Conservation (phyloP, 1,284 basidiomycete genomes). For the Boletus semigastroideus region DNA sequence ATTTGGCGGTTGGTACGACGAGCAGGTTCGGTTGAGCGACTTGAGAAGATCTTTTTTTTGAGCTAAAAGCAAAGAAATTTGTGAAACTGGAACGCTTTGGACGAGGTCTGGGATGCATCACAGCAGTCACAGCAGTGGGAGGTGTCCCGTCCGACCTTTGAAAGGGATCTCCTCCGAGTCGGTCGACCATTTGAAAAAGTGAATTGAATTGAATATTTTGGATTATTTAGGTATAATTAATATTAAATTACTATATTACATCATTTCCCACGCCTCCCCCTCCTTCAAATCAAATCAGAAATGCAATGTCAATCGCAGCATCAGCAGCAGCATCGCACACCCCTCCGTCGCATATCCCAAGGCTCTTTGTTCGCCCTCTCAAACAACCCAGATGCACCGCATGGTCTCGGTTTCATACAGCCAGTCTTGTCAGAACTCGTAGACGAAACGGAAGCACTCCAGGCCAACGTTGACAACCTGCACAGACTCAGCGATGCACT, state of each 20-base stretch:
- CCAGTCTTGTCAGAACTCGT: conserved; percentile 83
- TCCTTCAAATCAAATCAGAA: neutral
- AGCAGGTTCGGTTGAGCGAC: conserved; percentile 15
- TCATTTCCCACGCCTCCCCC: conserved; percentile 23
- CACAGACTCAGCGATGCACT: conserved; percentile 74
- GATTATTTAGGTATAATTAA: too few relatives aligned
- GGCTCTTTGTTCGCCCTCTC: conserved; percentile 86
- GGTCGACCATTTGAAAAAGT: too few relatives aligned
- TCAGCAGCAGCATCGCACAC: conserved; percentile 71
- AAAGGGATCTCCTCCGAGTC: too few relatives aligned
- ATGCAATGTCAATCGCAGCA: conserved; percentile 26
- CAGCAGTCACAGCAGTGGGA: too few relatives aligned
- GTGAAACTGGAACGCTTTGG: conserved; percentile 48
- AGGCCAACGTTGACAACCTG: conserved; percentile 74
- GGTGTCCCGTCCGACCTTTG: too few relatives aligned
- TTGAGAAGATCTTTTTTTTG: conserved; percentile 18
- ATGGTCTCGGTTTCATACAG: conserved; percentile 84
- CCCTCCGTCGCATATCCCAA: conserved; percentile 86
- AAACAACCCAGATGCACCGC: conserved; percentile 68
- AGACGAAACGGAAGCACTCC: conserved; percentile 83
- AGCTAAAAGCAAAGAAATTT: conserved; percentile 38
- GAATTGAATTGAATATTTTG: too few relatives aligned
- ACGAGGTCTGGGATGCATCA: conserved; percentile 17
- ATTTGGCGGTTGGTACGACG: conserved; percentile 17
- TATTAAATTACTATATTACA: too few relatives aligned